phyloP scores from a whole-genome alignment of 192 early-diverging fungal species.

The Coemansia sp. region DNA sequence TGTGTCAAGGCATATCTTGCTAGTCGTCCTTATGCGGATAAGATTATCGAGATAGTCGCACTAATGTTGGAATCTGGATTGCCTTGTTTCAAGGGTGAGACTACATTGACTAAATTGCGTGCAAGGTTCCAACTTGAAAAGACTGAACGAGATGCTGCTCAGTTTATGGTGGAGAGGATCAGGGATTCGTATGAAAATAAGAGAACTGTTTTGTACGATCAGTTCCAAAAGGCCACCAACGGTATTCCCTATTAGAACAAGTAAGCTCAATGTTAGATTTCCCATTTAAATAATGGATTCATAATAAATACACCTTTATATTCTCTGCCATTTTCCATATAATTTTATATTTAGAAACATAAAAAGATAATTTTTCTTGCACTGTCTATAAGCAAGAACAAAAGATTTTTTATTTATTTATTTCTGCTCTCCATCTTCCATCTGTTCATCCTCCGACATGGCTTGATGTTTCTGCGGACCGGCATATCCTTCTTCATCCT shows the following conservation, averaged over 20 bases:
- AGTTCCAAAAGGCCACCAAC: conserved; percentile 80
- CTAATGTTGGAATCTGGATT: conserved; percentile 95
- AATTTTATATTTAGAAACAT: not conserved
- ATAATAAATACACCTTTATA: too few species aligned
- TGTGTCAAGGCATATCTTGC: conserved; percentile 91
- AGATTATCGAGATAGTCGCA: conserved; percentile 83
- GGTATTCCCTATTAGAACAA: conserved; percentile 55
- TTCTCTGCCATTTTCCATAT: conserved; percentile 1
- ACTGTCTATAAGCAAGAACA: too few species aligned
- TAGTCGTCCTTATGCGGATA: conserved; percentile 83
- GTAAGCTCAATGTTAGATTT: too few species aligned
- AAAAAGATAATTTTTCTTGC: too few species aligned
- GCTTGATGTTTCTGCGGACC: not conserved
- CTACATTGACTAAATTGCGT: conserved; percentile 78
- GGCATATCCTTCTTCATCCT: not conserved
- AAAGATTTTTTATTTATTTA: not conserved
- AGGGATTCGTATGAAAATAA: conserved; percentile 90
- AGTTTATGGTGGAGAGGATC: conserved; percentile 92
- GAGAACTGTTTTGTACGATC: conserved; percentile 77
- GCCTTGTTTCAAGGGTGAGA: conserved; percentile 96
- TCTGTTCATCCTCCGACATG: conserved; percentile 40
- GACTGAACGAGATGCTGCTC: conserved; percentile 86
- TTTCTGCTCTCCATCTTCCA: conserved; percentile 44
- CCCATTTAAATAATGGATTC: too few species aligned
- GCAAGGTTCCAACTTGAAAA: conserved; percentile 86